Percentiles rank a stretch among this genome's conserved stretches.
These are phyloP conservation scores for Trichosporon ovoides DNA, from an alignment of 1,284 basidiomycete genomes.

Conservation along the genomic window DNA sequence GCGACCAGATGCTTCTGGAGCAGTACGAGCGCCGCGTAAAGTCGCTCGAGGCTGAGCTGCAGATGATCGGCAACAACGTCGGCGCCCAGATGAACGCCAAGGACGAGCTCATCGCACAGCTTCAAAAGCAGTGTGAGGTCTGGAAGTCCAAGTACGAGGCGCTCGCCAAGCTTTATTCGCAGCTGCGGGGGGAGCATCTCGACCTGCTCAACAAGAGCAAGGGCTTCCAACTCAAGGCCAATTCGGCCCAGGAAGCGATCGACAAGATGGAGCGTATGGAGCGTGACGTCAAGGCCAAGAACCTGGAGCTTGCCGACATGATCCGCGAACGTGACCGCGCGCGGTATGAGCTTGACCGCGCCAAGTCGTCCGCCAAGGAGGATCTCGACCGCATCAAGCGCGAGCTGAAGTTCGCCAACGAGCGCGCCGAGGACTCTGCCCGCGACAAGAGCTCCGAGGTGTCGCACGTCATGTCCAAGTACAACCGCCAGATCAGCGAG, in stretches of 20 bases:
- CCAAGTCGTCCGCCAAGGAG: conserved; percentile 92
- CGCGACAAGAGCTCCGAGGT: conserved; percentile 91
- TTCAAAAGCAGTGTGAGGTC: conserved; percentile 92
- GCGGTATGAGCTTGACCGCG: conserved; percentile 90
- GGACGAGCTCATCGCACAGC: conserved; percentile 90
- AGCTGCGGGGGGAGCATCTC: conserved; percentile 92
- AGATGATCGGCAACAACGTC: conserved; percentile 71
- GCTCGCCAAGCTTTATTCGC: conserved; percentile 96
- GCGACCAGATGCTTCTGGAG: conserved; percentile 95
- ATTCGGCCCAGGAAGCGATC: conserved; percentile 97
- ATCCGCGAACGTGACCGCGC: conserved; percentile 95
- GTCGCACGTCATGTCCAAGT: conserved; percentile 79
- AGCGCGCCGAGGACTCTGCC: conserved; percentile 89
- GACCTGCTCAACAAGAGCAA: conserved; percentile 98
- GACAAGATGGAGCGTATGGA: conserved; percentile 99
- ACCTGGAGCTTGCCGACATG: conserved; percentile 97
- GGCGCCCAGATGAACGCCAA: conserved; percentile 84
- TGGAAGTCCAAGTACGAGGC: conserved; percentile 99
- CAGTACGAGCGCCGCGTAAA: conserved; percentile 97
- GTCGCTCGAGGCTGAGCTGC: conserved; percentile 87
- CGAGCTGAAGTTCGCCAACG: conserved; percentile 94
- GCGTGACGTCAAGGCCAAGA: conserved; percentile 95
- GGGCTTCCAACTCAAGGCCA: conserved; percentile 95
- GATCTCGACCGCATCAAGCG: conserved; percentile 89
- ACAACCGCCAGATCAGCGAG: conserved; percentile 92